Evolutionary conservation across 352 stramenopile species (phyloP), one percentile per base, ranked within the genome.

Genomic region (Globisporangium cystogenes): DNA sequence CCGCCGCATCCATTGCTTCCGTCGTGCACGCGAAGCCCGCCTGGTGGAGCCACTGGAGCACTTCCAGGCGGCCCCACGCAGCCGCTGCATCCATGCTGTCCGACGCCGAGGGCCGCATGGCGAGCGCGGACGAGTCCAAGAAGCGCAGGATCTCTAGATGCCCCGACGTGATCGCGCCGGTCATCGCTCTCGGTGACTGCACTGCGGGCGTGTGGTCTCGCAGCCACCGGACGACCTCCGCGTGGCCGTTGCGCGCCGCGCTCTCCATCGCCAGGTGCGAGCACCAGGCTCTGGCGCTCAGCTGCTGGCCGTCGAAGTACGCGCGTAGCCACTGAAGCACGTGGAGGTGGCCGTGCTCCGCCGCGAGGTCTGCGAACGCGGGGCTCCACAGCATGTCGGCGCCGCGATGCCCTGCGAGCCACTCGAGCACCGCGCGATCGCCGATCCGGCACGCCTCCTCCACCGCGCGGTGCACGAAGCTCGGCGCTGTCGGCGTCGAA

Each of bases 141-240:
- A 41, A 61, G 31, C 29, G 16, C 15, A 45, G 39, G 23, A 61
- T 44, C 18, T 57, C 47, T 4, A 61, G 18, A 26, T 61, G 37
- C 2, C 52, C 52, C 2, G 27, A 23, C 4, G 8, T 11, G 23
- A 45, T 26, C 23, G 52, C 52, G 14, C 16, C 33, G 10, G 16
- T 14, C 18, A 58, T 29, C 10, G 60, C 60, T 24, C 39, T 21
- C 39, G 39, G 39, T 2, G 39, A 7, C 4, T 24, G 39, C 15
- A 44, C 8, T 3, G 15, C 8, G 33, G 8, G 14, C 29, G 20
- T 3, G 31, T 46, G 26, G 7, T 36, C 20, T 4, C 51, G 43
- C 16, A 58, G 24, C 52, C 44, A 58, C 12, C 27, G 1, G 33
- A 58, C 43, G 24, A 59, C 43, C 8, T 37, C 3, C 1, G 53